Conservation (phyloP, 306 rosid genomes). For the Prosopis cineraria region DNA sequence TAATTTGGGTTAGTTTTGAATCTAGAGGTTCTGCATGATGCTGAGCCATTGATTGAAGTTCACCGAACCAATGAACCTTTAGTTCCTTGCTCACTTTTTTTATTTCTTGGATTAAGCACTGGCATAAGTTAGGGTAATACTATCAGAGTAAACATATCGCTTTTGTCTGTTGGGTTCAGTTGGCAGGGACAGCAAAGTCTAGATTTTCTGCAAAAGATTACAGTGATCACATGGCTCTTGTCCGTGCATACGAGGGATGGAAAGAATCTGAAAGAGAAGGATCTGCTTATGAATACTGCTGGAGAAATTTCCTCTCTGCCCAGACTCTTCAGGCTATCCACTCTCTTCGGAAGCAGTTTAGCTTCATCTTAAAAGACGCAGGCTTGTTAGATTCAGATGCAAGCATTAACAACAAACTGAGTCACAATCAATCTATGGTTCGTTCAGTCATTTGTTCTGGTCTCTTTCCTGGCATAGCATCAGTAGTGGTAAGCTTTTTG, state of each 20-base stretch:
- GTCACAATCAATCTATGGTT: conserved; percentile 91
- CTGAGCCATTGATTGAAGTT: background rate
- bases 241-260: conserved; percentile 99
- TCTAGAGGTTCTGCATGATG: background rate
- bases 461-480: conserved; percentile 92
- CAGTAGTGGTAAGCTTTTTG: conserved; percentile 80
- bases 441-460: conserved; percentile 96
- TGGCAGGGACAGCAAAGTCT: conserved; percentile 95
- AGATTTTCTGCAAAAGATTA: conserved; percentile 98
- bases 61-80: background rate
- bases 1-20: conserved; percentile 1
- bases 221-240: conserved; percentile 99
- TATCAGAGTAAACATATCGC: conserved; percentile 15
- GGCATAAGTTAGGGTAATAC: background rate
- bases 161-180: conserved; percentile 53
- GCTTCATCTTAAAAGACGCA: conserved; percentile 85
- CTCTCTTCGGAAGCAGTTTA: conserved; percentile 92
- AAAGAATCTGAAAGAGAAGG: conserved; percentile 99
- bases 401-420: conserved; percentile 67
- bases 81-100: conserved; percentile 20
- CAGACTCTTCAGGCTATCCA: conserved; percentile 98
- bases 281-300: conserved; percentile 95
- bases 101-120: conserved; percentile 28
- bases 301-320: conserved; percentile 97
- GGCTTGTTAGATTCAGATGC: conserved; percentile 78